These are phyloP conservation scores for Tricholoma terreum DNA, from an alignment of 768 basidiomycete species.

Conservation along the genomic window DNA sequence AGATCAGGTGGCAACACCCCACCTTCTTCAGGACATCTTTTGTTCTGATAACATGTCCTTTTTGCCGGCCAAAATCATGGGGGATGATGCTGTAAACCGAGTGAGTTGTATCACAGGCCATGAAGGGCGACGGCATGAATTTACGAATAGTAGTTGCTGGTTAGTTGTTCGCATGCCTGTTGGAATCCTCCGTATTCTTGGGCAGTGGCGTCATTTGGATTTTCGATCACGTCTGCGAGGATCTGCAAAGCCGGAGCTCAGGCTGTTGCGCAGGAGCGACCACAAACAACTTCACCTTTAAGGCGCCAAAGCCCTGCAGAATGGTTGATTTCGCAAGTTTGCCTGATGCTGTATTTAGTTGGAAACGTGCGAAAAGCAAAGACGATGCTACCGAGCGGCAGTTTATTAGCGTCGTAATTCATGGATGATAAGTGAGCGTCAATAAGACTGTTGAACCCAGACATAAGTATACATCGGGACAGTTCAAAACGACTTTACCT, in stretches of 20 bases:
- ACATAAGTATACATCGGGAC: neutral
- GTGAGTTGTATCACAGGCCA: neutral
- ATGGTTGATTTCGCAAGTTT: slow-evolving; percentile 62
- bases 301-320: slow-evolving; percentile 53
- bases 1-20: neutral
- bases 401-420: slow-evolving; percentile 66
- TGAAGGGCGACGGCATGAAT: slow-evolving; percentile 11
- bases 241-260: slow-evolving; percentile 22
- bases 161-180: slow-evolving; percentile 45
- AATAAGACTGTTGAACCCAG: slow-evolving; percentile 39
- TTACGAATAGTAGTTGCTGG: slow-evolving; percentile 55
- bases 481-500: slow-evolving; percentile 26
- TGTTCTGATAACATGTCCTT: slow-evolving; percentile 44
- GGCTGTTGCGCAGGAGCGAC: neutral
- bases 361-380: neutral
- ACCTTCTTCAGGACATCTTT: slow-evolving; percentile 41
- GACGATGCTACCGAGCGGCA: slow-evolving; percentile 47
- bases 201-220: slow-evolving; percentile 40
- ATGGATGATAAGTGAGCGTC: slow-evolving; percentile 54
- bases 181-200: slow-evolving; percentile 33
- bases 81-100: slow-evolving; percentile 47
- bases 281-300: slow-evolving; percentile 38
- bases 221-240: slow-evolving; percentile 50
- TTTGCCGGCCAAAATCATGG: slow-evolving; percentile 53
- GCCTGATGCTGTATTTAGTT: slow-evolving; percentile 27